Evolutionary conservation across 2,329 filamentous ascomycete species (phyloP).

Genomic region (Colletotrichum tamarilloi): DNA sequence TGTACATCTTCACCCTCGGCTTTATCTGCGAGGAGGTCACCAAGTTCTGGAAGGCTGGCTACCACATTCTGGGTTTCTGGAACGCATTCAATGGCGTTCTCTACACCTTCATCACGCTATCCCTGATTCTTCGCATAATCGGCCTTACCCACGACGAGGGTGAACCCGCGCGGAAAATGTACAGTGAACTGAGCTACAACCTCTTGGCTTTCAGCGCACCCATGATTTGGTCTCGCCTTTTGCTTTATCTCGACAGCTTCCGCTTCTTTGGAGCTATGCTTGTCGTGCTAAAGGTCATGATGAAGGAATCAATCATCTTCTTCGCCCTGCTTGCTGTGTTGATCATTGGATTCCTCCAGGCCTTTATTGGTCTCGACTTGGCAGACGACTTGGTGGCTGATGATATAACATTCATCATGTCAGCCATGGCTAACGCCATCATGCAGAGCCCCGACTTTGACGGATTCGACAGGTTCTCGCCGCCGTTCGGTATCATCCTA

Average conservation of each 20-base stretch:
- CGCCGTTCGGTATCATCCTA: conserved; percentile 91
- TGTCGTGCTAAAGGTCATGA: conserved; percentile 94
- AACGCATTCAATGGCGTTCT: conserved; percentile 91
- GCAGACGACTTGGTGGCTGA: conserved; percentile 77
- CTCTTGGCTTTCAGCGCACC: conserved; percentile 93
- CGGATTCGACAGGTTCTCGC: conserved; percentile 90
- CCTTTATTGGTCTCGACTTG: conserved; percentile 91
- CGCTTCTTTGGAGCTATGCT: conserved; percentile 99
- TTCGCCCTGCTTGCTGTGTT: conserved; percentile 90
- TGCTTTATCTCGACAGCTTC: conserved; percentile 93
- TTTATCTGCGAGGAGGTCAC: conserved; percentile 88
- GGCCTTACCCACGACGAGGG: conserved; percentile 73
- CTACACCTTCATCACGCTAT: conserved; percentile 82
- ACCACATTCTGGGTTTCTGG: conserved; percentile 95
- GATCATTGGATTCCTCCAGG: conserved; percentile 88
- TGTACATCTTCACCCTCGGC: conserved; percentile 92
- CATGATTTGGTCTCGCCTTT: conserved; percentile 94
- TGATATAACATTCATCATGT: conserved; percentile 79
- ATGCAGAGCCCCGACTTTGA: conserved; percentile 92
- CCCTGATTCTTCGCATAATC: conserved; percentile 82
- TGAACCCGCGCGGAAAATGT: conserved; percentile 65
- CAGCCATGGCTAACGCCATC: conserved; percentile 88
- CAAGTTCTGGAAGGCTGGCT: conserved; percentile 95
- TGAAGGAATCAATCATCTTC: conserved; percentile 95
- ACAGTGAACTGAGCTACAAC: conserved; percentile 90